phyloP scores from a whole-genome alignment of 768 basidiomycete species.

The Leccinum rimulosum region DNA sequence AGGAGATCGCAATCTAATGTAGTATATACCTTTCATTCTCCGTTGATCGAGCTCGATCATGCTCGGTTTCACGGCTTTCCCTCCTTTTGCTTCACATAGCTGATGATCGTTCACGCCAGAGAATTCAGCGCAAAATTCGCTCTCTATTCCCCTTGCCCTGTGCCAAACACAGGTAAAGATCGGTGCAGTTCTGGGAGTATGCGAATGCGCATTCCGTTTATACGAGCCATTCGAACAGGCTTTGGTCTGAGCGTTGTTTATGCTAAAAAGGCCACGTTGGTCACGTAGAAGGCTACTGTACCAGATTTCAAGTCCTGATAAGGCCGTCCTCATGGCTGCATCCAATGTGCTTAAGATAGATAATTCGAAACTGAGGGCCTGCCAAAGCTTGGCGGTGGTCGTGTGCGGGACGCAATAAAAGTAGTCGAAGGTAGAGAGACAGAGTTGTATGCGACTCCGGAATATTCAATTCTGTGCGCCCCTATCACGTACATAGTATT shows the following conservation, averaged over 20 bases:
- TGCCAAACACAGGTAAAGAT: conserved; percentile 77
- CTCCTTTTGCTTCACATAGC: neutral
- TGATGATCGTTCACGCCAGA: conserved; percentile 42
- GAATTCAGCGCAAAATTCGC: conserved; percentile 77
- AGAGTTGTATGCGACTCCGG: neutral
- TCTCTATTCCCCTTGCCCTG: conserved; percentile 81
- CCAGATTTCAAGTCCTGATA: conserved; percentile 55
- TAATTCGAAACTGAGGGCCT: conserved; percentile 37
- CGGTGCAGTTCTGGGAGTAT: conserved; percentile 72
- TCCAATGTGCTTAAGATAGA: conserved; percentile 61
- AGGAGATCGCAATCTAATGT: neutral
- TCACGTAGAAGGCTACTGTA: conserved; percentile 22
- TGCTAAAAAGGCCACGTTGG: no score
- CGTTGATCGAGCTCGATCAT: neutral
- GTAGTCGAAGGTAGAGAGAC: neutral
- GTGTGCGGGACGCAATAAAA: neutral
- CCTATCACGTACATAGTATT: neutral
- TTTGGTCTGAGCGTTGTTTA: conserved; percentile 48
- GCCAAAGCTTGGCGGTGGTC: neutral
- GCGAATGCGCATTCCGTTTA: neutral
- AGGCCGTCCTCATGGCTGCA: conserved; percentile 67
- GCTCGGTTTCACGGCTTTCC: no score
- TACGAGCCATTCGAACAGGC: conserved; percentile 36
- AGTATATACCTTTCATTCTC: neutral
- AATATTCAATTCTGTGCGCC: no score